These are phyloP conservation scores for Neurospora pannonica DNA, from an alignment of 495 filamentous ascomycete genomes.

Conservation along the genomic window DNA sequence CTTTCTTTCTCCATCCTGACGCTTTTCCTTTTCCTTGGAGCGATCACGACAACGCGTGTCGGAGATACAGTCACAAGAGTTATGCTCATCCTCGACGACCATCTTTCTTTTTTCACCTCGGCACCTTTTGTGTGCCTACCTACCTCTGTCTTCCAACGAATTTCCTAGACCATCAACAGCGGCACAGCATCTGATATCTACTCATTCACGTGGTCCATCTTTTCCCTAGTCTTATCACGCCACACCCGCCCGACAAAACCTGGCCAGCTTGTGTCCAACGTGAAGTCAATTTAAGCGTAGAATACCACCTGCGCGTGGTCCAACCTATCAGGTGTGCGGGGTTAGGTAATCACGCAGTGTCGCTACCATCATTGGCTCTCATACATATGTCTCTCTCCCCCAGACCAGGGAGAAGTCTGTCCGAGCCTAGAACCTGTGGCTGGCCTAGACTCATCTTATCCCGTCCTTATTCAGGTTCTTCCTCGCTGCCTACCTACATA, in stretches of 20 bases:
- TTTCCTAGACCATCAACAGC: neutral
- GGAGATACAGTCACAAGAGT: neutral
- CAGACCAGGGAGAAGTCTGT: neutral
- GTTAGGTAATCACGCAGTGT: neutral
- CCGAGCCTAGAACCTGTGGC: neutral
- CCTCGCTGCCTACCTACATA: neutral
- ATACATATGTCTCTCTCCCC: neutral
- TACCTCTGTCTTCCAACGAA: neutral
- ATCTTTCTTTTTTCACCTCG: neutral
- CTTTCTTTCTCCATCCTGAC: too few relatives aligned
- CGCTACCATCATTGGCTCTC: neutral
- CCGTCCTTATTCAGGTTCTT: neutral
- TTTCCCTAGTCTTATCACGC: neutral
- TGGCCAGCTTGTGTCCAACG: neutral
- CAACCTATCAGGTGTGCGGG: neutral
- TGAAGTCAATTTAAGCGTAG: neutral
- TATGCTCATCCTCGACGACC: neutral
- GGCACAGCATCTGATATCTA: too few relatives aligned
- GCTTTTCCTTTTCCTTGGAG: neutral
- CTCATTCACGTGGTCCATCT: neutral
- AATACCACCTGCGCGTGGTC: neutral
- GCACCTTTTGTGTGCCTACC: neutral
- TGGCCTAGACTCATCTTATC: neutral
- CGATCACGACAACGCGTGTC: neutral
- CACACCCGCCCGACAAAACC: neutral